These are phyloP conservation scores for Aquilaria sinensis DNA, from an alignment of 345 rosid genomes.

Conservation along the genomic window DNA sequence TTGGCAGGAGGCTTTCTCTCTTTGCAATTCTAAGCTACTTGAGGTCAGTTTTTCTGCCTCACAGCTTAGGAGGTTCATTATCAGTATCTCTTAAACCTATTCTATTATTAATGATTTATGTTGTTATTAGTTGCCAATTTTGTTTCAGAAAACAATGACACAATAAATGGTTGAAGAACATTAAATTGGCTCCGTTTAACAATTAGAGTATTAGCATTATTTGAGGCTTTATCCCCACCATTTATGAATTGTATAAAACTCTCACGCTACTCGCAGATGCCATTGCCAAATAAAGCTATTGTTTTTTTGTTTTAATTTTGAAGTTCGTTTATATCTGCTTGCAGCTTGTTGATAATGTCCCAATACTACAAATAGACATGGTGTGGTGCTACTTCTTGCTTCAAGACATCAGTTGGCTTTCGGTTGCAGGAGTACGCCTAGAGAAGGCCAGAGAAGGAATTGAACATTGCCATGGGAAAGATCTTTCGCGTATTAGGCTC, in stretches of 20 bases:
- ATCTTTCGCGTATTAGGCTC: conserved; percentile 71
- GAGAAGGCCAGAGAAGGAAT: conserved; percentile 85
- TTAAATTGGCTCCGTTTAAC: no score
- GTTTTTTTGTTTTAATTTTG: no score
- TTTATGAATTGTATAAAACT: no score
- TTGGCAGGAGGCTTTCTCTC: conserved; percentile 79
- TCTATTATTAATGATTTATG: neutral
- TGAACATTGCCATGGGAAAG: conserved; percentile 90
- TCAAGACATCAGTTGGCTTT: conserved; percentile 69
- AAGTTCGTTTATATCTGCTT: conserved; percentile 14
- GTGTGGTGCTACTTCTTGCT: conserved; percentile 99
- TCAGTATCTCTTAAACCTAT: conserved; percentile 6
- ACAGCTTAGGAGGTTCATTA: neutral
- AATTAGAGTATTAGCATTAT: no score
- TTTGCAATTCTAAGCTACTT: conserved; percentile 71
- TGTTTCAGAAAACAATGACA: no score
- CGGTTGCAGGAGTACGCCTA: conserved; percentile 84
- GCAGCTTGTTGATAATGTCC: conserved; percentile 83
- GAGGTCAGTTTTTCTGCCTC: conserved; percentile 45
- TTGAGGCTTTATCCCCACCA: no score
- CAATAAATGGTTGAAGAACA: no score
- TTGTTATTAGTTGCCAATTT: no score
- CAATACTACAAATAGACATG: conserved; percentile 93
- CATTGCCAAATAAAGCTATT: no score
- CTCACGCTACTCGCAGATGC: no score